Evolutionary conservation across 129 eudicot genomes (phyloP).

Genomic region (Kitagawia praeruptora): DNA sequence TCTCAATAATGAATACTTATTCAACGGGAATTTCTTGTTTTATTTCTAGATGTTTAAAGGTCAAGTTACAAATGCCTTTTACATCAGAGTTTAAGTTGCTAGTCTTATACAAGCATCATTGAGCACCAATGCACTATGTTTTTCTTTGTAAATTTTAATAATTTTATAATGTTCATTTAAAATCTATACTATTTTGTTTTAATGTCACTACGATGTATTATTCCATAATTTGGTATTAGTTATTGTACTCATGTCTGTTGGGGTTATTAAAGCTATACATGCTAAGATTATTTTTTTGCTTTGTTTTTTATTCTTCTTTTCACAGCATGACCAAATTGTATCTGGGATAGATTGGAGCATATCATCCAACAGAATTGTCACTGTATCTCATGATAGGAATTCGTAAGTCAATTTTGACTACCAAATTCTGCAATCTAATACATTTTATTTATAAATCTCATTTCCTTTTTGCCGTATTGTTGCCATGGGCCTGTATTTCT

Average conservation of each 20-base stretch:
- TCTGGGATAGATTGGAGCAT: constrained; percentile 92
- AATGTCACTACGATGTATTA: neutral
- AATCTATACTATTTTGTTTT: neutral
- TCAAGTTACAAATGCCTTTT: neutral
- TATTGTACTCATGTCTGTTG: neutral
- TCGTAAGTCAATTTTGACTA: constrained; percentile 60
- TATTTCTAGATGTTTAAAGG: neutral
- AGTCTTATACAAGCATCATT: neutral
- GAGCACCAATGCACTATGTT: neutral
- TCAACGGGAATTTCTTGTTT: neutral
- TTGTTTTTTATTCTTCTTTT: constrained; percentile 15
- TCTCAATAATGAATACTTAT: neutral
- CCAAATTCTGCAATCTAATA: neutral
- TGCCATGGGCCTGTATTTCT: neutral
- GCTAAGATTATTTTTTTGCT: neutral
- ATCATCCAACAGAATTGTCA: constrained; percentile 78
- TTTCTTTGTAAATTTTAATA: neutral
- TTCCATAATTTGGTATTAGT: neutral
- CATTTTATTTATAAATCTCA: neutral
- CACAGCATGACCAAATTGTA: constrained; percentile 95
- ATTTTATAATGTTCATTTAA: neutral
- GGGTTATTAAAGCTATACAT: neutral
- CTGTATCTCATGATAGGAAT: constrained; percentile 97
- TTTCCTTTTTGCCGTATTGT: too few species aligned
- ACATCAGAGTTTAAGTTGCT: neutral